Evolutionary conservation across 768 basidiomycete species (phyloP), one percentile per base, ranked within the genome.

Genomic region (Macrolepiota dolichaula): DNA sequence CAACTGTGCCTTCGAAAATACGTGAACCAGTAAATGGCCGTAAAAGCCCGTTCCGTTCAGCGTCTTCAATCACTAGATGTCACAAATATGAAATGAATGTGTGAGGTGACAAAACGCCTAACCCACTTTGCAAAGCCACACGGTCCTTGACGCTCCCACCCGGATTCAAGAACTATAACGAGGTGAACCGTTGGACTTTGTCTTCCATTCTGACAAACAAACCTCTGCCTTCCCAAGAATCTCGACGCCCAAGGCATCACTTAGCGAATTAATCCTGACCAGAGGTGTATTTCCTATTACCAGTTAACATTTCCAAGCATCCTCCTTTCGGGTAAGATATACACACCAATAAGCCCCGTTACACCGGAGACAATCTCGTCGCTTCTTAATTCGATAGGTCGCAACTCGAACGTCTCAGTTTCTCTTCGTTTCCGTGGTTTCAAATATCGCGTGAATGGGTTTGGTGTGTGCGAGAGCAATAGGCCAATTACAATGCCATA

Each of bases 111-210:
- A n/a, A 32, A 11, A 51, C 1, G n/a, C 11, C 24, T 19, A 32
- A 62, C 85, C 62, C 68, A 97, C 96, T 93, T 72, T 87, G 84
- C 62, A 98, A 72, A 0, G 96, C 96, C n/a, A 98, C 96, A 32
- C 97, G 85, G 72, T 99, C 97, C 72, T 99, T 99, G 53, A 98
- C 91, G 57, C 96, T 98, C 42, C 97, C 97, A 25, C 96, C 96
- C 0, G 97, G 96, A 73, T 99, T 99, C 62, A 98, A 71, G 70
- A 89, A 99, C 94, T 98, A 94, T 69, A 67, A 86, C 94, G 50
- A 50, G 36, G 58, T 27, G 53, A 40, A 56, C 57, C 32, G 38
- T 54, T 42, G 25, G 35, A 29, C n/a, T 32, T 13, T 7, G 25
- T 35, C 37, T 42, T 24, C 50, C 24, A 49, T 13, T 32, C n/a